Conservation (phyloP, 2,329 filamentous ascomycete species). For the Aspergillus fructus region DNA sequence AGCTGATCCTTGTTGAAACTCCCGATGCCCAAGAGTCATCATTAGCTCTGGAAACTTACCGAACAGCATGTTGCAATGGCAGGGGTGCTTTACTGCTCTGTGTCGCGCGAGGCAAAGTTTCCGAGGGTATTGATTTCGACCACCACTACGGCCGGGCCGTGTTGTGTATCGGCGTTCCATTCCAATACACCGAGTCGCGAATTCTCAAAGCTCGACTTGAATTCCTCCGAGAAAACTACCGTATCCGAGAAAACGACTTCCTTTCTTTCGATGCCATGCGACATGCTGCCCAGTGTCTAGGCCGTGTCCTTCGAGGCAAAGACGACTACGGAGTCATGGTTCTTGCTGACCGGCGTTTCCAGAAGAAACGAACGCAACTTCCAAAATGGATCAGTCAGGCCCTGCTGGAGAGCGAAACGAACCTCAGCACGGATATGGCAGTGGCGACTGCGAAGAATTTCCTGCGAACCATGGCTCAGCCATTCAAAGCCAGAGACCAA, state of each 20-base stretch:
- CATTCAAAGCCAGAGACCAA: constrained; percentile 77
- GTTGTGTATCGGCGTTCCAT: constrained; percentile 93
- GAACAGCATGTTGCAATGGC: constrained; percentile 96
- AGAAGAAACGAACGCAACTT: constrained; percentile 84
- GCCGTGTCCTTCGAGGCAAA: constrained; percentile 90
- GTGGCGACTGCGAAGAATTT: constrained; percentile 87
- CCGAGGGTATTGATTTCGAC: constrained; percentile 98
- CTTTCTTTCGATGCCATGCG: constrained; percentile 98
- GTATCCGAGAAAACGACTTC: constrained; percentile 96
- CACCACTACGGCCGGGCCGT: constrained; percentile 97
- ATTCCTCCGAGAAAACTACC: constrained; percentile 94
- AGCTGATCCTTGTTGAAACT: constrained; percentile 95
- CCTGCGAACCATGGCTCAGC: constrained; percentile 85
- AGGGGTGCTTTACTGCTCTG: constrained; percentile 90
- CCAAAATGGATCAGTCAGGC: constrained; percentile 97
- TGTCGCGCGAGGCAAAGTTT: constrained; percentile 95
- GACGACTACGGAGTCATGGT: constrained; percentile 99
- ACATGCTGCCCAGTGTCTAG: constrained; percentile 95
- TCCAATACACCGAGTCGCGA: constrained; percentile 97
- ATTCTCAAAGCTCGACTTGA: constrained; percentile 95
- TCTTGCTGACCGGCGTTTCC: constrained; percentile 86
- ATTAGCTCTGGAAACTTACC: constrained; percentile 90
- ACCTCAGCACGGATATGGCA: constrained; percentile 93
- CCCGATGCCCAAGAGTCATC: constrained; percentile 97
- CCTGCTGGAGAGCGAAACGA: constrained; percentile 79